Conservation (phyloP, 2,329 filamentous ascomycete genomes). For the Penicillium sp. region DNA sequence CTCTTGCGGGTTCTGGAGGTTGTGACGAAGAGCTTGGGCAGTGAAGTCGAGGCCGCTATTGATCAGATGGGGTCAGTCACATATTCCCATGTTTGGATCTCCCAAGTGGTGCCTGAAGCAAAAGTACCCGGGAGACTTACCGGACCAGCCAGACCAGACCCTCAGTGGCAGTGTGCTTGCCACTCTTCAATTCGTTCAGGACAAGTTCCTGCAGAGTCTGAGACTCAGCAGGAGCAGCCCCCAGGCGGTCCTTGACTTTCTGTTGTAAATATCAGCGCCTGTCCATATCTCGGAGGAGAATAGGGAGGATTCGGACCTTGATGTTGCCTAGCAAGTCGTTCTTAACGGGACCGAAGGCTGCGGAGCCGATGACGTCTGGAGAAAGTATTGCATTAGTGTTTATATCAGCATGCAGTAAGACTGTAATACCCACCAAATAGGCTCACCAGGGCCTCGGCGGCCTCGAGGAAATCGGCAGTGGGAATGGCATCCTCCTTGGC, state of each 20-base stretch:
- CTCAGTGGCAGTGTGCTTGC: slow-evolving; percentile 84
- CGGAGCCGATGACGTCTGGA: slow-evolving; percentile 57
- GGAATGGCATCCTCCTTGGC: slow-evolving; percentile 71
- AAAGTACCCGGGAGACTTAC: slow-evolving; percentile 48
- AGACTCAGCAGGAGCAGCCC: slow-evolving; percentile 73
- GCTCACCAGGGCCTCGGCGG: slow-evolving; percentile 76
- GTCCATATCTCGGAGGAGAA: background rate
- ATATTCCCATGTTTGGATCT: background rate
- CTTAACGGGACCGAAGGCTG: slow-evolving; percentile 87
- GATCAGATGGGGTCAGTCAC: background rate
- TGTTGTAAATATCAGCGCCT: slow-evolving; percentile 36
- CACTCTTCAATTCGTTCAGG: slow-evolving; percentile 79
- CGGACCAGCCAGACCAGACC: slow-evolving; percentile 86
- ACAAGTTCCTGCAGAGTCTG: slow-evolving; percentile 79
- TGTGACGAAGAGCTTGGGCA: slow-evolving; percentile 72
- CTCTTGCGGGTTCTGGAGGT: slow-evolving; percentile 61
- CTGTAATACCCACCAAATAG: slow-evolving; percentile 67
- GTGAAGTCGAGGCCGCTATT: slow-evolving; percentile 89
- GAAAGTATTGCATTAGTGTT: slow-evolving; percentile 9
- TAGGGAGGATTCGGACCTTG: slow-evolving; percentile 56
- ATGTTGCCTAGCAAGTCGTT: slow-evolving; percentile 86
- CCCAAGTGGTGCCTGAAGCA: no score
- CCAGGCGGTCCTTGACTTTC: slow-evolving; percentile 85
- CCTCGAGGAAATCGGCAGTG: slow-evolving; percentile 85
- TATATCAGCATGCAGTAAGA: background rate